Evolutionary conservation across 768 basidiomycete species (phyloP).

Genomic region (Punctularia strigosozonata): DNA sequence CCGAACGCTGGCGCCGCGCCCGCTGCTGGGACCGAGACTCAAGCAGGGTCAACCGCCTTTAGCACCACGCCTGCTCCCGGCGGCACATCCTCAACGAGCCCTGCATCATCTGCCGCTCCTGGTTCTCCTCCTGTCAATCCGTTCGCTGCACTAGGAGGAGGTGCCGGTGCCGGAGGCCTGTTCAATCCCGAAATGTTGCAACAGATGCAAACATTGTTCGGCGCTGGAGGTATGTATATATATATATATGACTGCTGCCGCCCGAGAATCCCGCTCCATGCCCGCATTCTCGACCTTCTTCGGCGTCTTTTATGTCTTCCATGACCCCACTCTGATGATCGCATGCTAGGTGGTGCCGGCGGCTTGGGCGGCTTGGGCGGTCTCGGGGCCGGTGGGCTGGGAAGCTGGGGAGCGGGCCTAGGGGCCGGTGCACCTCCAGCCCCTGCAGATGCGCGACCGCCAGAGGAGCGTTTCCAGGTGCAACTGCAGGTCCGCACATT

Average conservation of each 20-base stretch:
- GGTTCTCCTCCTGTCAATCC: too few species aligned
- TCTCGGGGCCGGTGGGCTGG: constrained; percentile 21
- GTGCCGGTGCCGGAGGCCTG: not conserved
- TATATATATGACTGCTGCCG: too few species aligned
- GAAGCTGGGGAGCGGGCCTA: not conserved
- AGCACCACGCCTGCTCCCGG: not conserved
- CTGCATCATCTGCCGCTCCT: too few species aligned
- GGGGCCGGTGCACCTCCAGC: constrained; percentile 13
- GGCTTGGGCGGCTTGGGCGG: constrained; percentile 15
- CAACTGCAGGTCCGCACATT: constrained; percentile 54
- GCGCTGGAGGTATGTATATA: not conserved
- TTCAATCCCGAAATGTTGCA: not conserved
- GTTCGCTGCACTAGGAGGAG: constrained; percentile 1
- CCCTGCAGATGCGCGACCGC: constrained; percentile 59
- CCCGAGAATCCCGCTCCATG: too few species aligned
- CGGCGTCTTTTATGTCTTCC: too few species aligned
- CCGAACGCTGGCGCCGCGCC: constrained; percentile 28
- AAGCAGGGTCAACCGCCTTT: constrained; percentile 8
- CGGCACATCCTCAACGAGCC: too few species aligned
- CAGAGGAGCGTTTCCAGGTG: constrained; percentile 88
- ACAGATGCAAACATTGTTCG: not conserved
- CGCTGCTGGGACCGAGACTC: constrained; percentile 10
- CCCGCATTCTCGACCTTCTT: too few species aligned
- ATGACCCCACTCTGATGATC: too few species aligned
- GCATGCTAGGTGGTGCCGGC: constrained; percentile 7